Evolutionary conservation across 2,329 filamentous ascomycete genomes (phyloP), one percentile per base, ranked within the genome.

Genomic region (Claviceps sp.): DNA sequence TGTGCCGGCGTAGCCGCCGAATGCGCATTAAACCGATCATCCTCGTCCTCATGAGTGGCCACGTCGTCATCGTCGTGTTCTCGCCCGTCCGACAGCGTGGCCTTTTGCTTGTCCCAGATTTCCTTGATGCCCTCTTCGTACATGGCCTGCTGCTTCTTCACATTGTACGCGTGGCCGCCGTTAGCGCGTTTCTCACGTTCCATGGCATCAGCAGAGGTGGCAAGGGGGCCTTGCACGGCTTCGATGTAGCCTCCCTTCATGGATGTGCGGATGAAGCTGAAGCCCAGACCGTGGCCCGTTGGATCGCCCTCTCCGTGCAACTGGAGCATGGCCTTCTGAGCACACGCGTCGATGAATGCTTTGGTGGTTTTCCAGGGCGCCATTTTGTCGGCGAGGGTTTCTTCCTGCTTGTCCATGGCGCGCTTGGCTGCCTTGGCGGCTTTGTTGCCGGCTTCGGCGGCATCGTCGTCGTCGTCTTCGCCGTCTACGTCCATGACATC

Each of bases 221-320:
- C 78, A 41, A 79, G 68, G 2, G 81, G 79, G 2, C 81, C 81
- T 52, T 81, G 79, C 26, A 94, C 79, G 20, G 89, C 85, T 63
- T 90, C 88, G 67, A 96, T 78, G 55, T 82, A 98, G 0, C 93
- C 93, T 55, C 93, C 93, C 69, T 98, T 98, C 93, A 98, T 98
- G 1, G 88, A 95, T 0, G 90, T 96, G 63, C 93, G 89, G 66
- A 98, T 90, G 67, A 98, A 96, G 65, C 88, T 96, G 72, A 97
- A 95, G 2, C 88, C 93, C 54, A 96, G 82, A 2, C 93, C 93
- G 61, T 90, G 86, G 24, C 89, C 89, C 0, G 91, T 95, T 3
- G 93, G 93, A 63, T 98, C 93, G 52, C 93, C 93, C 58, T 94
- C 88, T 20, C 93, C 93, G 60, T 96, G 90, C 13, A 98, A 77